Evolutionary conservation across 2,329 filamentous ascomycete species (phyloP), one percentile per base, ranked within the genome.

Genomic region (Microcera coccophila): DNA sequence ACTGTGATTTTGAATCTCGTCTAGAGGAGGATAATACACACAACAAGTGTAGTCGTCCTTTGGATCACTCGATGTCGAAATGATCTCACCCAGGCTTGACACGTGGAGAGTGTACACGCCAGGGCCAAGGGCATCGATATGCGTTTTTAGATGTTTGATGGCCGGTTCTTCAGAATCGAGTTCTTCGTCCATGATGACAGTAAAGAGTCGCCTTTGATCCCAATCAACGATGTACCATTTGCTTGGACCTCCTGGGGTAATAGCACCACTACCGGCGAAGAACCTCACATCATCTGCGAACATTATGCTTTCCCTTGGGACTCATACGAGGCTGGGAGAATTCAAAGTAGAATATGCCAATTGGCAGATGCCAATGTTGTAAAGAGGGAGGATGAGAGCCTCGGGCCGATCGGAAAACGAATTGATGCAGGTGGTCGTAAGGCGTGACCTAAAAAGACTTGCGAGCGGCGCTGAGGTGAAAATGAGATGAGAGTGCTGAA

Each of bases 181-280:
- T n/a, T 57, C 58, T n/a, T 49, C 53, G 16, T 61, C 58, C 50
- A 62, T 60, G 16, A 53, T 61, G 21, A 62, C 56, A 3, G 59
- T 49, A 32, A 63, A 35, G 14, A 58, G 29, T 14, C 56, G 58
- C 28, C 61, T 47, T 32, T 61, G 55, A 36, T 62, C 57, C n/a
- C n/a, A n/a, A n/a, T n/a, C 47, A n/a, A 50, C 34, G 18, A 61
- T 44, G 34, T 61, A 29, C 52, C 54, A 59, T 16, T 53, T 62
- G 31, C 57, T 62, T 39, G 55, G 45, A 15, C 49, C 51, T 3
- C 47, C 49, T 1, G 49, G 41, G 4, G 18, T 42, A 15, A 52
- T 41, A 12, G 8, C 28, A 10, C 39, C 45, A 11, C 21, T 20
- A 4, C 15, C 5, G n/a, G 41, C 36, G 15, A 47, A 44, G 19